These are phyloP conservation scores for Barbatosphaeria neglecta DNA, from an alignment of 495 filamentous ascomycete genomes.

Conservation along the genomic window DNA sequence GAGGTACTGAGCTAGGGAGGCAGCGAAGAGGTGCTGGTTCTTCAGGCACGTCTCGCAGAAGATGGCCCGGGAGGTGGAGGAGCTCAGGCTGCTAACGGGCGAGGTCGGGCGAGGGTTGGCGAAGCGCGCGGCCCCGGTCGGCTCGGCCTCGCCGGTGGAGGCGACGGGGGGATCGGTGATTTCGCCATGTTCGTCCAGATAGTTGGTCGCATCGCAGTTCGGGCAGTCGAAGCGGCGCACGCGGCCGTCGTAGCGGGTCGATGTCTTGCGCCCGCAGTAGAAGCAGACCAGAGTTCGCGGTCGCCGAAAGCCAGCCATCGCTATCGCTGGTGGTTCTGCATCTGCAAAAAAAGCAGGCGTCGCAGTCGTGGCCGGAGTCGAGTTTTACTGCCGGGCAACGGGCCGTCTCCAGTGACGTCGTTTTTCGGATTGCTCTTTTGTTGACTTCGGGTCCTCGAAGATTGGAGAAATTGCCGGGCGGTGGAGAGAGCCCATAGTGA, in stretches of 20 bases:
- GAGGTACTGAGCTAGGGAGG: constrained; percentile 55
- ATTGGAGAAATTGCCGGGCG: constrained; percentile 1
- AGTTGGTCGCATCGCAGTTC: constrained; percentile 71
- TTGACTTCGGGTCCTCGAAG: not conserved
- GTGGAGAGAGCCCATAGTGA: not conserved
- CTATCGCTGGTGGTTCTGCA: not conserved
- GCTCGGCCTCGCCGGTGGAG: constrained; percentile 20
- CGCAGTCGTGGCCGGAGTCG: not conserved
- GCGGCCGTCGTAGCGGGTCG: constrained; percentile 36
- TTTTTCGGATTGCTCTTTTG: too few species aligned
- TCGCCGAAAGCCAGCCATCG: constrained; percentile 17
- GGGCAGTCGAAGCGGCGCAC: constrained; percentile 55
- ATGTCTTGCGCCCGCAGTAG: constrained; percentile 58
- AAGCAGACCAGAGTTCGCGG: constrained; percentile 50
- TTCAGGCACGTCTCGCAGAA: constrained; percentile 73
- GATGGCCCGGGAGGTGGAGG: constrained; percentile 20
- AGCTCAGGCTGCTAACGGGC: constrained; percentile 14
- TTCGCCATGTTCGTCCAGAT: constrained; percentile 68
- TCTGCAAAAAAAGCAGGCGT: not conserved
- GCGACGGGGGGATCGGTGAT: constrained; percentile 75
- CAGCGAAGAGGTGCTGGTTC: constrained; percentile 68
- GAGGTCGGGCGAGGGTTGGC: constrained; percentile 23
- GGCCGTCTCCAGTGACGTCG: not conserved
- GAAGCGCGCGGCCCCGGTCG: constrained; percentile 22
- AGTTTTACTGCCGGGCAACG: not conserved